Conservation (phyloP, 108 stramenopile species). For the Discostella stelligeroides region DNA sequence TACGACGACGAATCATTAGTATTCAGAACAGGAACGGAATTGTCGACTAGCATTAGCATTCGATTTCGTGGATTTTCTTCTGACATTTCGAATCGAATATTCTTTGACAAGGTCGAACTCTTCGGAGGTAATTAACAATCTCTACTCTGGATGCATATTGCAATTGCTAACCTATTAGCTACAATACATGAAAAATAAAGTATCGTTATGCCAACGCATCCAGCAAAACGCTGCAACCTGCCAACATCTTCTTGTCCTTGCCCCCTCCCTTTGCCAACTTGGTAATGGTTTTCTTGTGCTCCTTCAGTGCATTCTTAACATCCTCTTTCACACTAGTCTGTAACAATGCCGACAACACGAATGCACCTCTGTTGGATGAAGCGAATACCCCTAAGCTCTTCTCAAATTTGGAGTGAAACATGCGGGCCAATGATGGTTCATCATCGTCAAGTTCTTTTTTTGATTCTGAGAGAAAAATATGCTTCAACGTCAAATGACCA, state of each 20-base stretch:
- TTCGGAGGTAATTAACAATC: background rate
- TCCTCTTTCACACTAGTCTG: conserved; percentile 51
- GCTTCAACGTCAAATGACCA: conserved; percentile 76
- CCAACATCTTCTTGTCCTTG: conserved; percentile 52
- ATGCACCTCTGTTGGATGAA: conserved; percentile 75
- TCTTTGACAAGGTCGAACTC: conserved; percentile 6
- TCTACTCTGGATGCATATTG: background rate
- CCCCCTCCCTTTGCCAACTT: conserved; percentile 47
- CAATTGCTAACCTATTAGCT: no score
- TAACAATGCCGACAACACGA: conserved; percentile 72
- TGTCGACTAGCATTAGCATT: conserved; percentile 20
- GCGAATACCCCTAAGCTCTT: conserved; percentile 55
- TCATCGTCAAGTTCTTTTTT: conserved; percentile 35
- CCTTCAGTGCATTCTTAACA: conserved; percentile 50
- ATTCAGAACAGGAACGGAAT: background rate
- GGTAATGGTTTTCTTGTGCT: conserved; percentile 38
- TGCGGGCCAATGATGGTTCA: conserved; percentile 44
- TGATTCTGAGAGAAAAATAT: conserved; percentile 62
- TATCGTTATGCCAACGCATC: conserved; percentile 41
- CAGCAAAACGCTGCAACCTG: conserved; percentile 65
- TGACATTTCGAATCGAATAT: conserved; percentile 1
- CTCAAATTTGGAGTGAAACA: conserved; percentile 52
- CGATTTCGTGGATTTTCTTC: conserved; percentile 16
- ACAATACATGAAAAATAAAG: no score
- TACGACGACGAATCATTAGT: conserved; percentile 10